phyloP scores from a whole-genome alignment of 2,329 filamentous ascomycete genomes.

The Claviceps pusilla region DNA sequence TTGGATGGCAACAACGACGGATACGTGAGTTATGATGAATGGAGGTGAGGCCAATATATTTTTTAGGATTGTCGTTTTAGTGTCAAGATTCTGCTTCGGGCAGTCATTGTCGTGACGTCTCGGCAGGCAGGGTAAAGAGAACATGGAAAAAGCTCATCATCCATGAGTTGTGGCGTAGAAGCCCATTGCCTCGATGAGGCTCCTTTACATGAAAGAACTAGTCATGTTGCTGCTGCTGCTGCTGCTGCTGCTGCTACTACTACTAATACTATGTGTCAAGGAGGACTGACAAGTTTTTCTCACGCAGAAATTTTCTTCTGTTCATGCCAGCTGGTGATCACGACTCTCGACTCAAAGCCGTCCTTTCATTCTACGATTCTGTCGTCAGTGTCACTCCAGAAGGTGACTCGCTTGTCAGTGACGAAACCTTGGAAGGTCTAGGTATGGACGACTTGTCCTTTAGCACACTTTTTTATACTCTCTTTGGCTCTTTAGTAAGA shows the following conservation, averaged over 20 bases:
- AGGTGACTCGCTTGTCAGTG: slow-evolving; percentile 83
- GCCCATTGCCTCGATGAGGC: neutral
- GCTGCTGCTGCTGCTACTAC: no score
- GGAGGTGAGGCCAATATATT: slow-evolving; percentile 59
- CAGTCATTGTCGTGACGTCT: neutral
- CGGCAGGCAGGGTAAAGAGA: neutral
- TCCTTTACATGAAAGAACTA: neutral
- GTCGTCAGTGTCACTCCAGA: slow-evolving; percentile 82
- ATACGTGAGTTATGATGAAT: slow-evolving; percentile 81
- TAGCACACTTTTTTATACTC: slow-evolving; percentile 47
- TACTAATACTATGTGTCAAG: neutral
- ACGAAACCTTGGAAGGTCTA: slow-evolving; percentile 83
- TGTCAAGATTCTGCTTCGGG: neutral
- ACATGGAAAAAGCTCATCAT: neutral
- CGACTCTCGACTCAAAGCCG: slow-evolving; percentile 58
- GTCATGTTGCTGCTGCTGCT: no score
- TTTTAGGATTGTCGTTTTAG: neutral
- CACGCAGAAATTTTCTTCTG: slow-evolving; percentile 68
- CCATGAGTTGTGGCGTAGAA: slow-evolving; percentile 1
- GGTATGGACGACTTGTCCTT: slow-evolving; percentile 55
- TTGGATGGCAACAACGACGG: slow-evolving; percentile 85
- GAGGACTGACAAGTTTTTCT: slow-evolving; percentile 6
- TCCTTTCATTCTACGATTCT: slow-evolving; percentile 82
- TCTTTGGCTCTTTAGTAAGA: slow-evolving; percentile 63
- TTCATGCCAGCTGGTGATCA: slow-evolving; percentile 59